Evolutionary conservation across 176 grass and related monocot species (phyloP).

Genomic region (Melocanna baccifera): DNA sequence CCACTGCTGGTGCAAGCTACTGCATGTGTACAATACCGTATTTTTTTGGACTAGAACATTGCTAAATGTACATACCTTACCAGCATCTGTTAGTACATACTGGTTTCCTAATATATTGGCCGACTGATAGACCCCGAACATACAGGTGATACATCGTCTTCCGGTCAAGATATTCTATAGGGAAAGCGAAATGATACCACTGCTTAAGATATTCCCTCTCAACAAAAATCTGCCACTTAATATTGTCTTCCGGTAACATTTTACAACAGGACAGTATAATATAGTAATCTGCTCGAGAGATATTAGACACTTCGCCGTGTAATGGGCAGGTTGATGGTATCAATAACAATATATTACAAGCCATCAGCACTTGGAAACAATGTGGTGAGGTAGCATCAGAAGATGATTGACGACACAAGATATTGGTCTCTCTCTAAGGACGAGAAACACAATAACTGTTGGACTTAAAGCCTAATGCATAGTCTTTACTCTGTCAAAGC

Average conservation of each 20-base stretch:
- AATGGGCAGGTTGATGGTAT: neutral
- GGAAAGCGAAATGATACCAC: neutral
- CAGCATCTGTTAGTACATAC: too few relatives aligned
- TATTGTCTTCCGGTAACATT: slow-evolving; percentile 11
- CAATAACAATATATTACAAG: slow-evolving; percentile 7
- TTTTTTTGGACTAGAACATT: neutral
- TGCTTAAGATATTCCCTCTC: neutral
- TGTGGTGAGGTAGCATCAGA: neutral
- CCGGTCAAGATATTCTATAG: too few relatives aligned
- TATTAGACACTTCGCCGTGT: neutral
- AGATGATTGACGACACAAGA: neutral
- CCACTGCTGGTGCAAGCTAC: neutral
- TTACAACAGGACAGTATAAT: neutral
- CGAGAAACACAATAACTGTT: neutral
- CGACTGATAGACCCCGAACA: neutral
- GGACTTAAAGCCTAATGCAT: too few relatives aligned
- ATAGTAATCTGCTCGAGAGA: neutral
- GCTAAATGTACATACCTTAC: neutral
- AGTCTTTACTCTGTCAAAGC: too few relatives aligned
- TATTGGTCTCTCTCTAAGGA: neutral
- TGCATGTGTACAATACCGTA: neutral
- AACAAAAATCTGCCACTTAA: neutral
- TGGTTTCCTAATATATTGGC: neutral
- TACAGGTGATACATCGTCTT: neutral
- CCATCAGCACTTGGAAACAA: neutral